Conservation (phyloP, 176 grass and related monocot species). For the Triticum turgidum region DNA sequence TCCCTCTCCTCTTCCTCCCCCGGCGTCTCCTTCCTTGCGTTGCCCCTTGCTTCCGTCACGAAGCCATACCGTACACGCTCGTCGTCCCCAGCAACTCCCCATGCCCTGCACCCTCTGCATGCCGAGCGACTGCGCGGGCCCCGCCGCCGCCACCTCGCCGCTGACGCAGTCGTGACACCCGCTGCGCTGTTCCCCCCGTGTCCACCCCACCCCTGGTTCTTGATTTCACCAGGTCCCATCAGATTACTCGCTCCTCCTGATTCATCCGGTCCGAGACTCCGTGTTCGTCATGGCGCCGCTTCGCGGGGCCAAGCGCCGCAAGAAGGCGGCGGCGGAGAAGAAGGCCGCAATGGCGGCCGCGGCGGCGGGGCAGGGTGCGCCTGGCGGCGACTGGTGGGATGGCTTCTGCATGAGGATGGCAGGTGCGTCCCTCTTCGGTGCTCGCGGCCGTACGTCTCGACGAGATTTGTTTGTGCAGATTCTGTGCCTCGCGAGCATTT, state of each 20-base stretch:
- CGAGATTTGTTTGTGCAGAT: slow-evolving; percentile 37
- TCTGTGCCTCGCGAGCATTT: not conserved
- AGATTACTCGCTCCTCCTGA: not conserved
- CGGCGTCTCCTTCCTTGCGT: not conserved
- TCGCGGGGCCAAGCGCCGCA: slow-evolving; percentile 43
- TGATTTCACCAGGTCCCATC: slow-evolving; percentile 22
- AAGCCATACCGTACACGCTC: slow-evolving; percentile 13
- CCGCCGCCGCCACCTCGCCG: not conserved
- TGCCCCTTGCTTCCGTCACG: not conserved
- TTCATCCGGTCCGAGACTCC: not conserved
- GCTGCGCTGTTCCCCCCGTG: not conserved
- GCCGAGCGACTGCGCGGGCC: not conserved
- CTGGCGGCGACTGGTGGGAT: slow-evolving; percentile 51
- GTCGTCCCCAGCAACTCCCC: not conserved
- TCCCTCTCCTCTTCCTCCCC: not conserved
- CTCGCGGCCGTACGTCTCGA: not conserved
- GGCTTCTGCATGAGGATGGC: slow-evolving; percentile 48
- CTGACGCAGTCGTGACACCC: slow-evolving; percentile 11
- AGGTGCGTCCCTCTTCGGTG: slow-evolving; percentile 26
- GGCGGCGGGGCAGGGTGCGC: not conserved
- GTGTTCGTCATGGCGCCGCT: slow-evolving; percentile 31
- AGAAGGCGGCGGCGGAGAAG: slow-evolving; percentile 52
- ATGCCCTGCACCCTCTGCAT: slow-evolving; percentile 12
- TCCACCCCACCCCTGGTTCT: not conserved
- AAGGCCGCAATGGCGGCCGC: slow-evolving; percentile 49